Percentiles rank a stretch among this genome's conserved stretches.
phyloP scores from a whole-genome alignment of 352 stramenopile genomes.

The Phytopythium cucurbitacearum region DNA sequence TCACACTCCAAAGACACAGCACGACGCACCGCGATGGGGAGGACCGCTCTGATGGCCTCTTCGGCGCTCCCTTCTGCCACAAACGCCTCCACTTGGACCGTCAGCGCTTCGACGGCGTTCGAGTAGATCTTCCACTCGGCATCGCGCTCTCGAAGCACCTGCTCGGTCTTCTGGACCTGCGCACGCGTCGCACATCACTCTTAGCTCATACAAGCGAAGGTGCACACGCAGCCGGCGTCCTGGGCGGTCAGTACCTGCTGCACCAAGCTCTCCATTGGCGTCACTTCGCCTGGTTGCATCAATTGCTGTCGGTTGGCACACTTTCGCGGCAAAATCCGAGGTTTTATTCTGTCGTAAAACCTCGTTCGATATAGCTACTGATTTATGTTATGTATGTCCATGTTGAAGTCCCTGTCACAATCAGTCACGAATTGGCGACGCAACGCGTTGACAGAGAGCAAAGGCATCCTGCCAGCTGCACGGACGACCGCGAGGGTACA shows the following conservation, averaged over 20 bases:
- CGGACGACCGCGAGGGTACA: too few relatives aligned
- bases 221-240: background rate
- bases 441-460: background rate
- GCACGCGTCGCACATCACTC: background rate
- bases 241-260: slow-evolving; percentile 4
- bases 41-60: slow-evolving; percentile 31
- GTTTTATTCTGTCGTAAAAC: background rate
- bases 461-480: too few relatives aligned
- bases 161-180: slow-evolving; percentile 38
- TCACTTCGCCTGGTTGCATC: background rate
- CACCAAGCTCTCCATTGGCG: slow-evolving; percentile 12
- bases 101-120: slow-evolving; percentile 34
- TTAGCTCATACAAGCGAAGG: slow-evolving; percentile 3
- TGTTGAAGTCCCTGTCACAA: background rate
- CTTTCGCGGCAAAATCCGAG: background rate
- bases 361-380: too few relatives aligned
- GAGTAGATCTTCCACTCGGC: slow-evolving; percentile 42
- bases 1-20: background rate
- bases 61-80: slow-evolving; percentile 12
- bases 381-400: too few relatives aligned
- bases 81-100: slow-evolving; percentile 39
- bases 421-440: background rate
- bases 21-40: slow-evolving; percentile 40
- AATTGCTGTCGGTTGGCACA: background rate
- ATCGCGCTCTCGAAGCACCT: slow-evolving; percentile 19